Base-by-base conservation (phyloP, 2,329 filamentous ascomycete genomes). In the Apiospora marii region DNA sequence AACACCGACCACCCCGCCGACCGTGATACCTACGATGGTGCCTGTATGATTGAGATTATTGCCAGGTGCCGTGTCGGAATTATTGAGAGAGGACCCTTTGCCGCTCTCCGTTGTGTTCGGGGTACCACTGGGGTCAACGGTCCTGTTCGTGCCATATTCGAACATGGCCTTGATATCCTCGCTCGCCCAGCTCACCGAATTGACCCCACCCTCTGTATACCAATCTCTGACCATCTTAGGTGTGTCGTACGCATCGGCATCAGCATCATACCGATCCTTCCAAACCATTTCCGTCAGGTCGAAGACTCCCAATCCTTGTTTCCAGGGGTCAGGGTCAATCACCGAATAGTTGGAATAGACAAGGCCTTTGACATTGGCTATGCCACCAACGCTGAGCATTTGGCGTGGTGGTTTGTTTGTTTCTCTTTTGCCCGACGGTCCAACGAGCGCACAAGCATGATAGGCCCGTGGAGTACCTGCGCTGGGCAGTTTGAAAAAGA, bases 321-420 rank as follows among this genome's bases (percentile, higher is more conserved):
- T 51, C 61, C 72, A 71, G 3, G 69, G 46, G 61, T 73, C 72
- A 19, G 51, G 24, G 22, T 72, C 16, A 8, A 22, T 27, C n/a
- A 37, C 12, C 34, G 41, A 30, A 30, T 30, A 30, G 27, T 30
- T 30, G 27, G 27, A 30, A 30, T 30, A 2, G 27, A 30, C 4
- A 2, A 30, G 2, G 2, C 4, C 2, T 30, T 30, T 30, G 27
- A 30, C 2, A 4, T 2, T 4, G 4, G 27, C 27, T 14, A 22
- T 13, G 37, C 72, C 72, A 22, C 72, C 72, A 13, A 73, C 69
- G 14, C 70, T 49, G 46, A 73, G 48, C 72, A 73, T 70, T 24
- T 73, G 72, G n/a, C n/a, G n/a, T n/a, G n/a, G n/a, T n/a, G n/a
- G n/a, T n/a, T n/a, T n/a, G n/a, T n/a, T n/a, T n/a, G n/a, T n/a